Conservation (phyloP, 176 grass and related monocot species). For the Otatea glauca region DNA sequence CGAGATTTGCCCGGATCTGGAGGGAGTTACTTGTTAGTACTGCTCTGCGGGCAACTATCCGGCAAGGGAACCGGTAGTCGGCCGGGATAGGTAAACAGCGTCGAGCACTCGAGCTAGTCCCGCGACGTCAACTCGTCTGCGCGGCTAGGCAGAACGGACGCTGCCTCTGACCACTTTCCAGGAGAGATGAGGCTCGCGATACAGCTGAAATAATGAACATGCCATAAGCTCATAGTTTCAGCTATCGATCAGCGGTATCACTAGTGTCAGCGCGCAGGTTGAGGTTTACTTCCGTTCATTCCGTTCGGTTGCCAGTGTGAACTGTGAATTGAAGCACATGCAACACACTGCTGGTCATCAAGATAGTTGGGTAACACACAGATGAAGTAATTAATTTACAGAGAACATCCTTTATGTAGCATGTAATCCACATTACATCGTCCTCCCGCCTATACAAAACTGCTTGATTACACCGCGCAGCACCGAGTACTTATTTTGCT, state of each 20-base stretch:
- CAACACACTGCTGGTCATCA: neutral
- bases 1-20: neutral
- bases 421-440: neutral
- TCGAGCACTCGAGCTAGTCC: too few species aligned
- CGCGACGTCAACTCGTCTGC: too few species aligned
- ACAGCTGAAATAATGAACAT: neutral
- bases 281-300: neutral
- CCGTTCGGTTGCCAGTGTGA: neutral
- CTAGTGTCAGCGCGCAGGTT: neutral
- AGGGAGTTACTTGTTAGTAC: too few species aligned
- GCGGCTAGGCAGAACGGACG: too few species aligned
- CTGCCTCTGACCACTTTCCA: neutral
- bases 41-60: too few species aligned
- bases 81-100: too few species aligned
- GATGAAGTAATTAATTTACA: neutral
- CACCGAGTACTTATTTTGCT: neutral
- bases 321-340: neutral
- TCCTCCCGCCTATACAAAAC: conserved; percentile 51
- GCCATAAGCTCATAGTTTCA: neutral
- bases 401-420: neutral
- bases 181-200: neutral
- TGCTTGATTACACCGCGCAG: conserved; percentile 18
- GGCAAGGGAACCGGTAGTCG: too few species aligned
- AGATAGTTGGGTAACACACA: neutral
- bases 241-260: neutral